Percentiles rank a stretch among this genome's conserved stretches.
Evolutionary conservation across 768 basidiomycete species (phyloP).

Genomic region (Phlebiopsis flavidoalba): DNA sequence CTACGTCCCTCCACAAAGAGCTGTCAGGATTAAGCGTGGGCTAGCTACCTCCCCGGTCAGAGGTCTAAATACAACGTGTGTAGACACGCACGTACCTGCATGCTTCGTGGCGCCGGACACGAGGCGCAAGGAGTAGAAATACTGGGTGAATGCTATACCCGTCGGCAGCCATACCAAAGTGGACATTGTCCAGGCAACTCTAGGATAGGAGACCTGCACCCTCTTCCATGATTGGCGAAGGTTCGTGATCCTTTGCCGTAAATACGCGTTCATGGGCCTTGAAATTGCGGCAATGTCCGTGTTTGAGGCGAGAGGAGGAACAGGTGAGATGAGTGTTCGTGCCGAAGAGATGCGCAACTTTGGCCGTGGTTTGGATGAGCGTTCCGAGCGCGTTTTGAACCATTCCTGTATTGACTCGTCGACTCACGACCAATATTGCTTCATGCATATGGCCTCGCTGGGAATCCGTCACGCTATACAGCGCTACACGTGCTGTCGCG

Average conservation of each 20-base stretch:
- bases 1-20: constrained; percentile 56
- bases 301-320: not conserved
- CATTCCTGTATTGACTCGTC: too few species aligned
- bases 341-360: too few species aligned
- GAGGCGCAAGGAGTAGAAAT: constrained; percentile 47
- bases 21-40: constrained; percentile 72
- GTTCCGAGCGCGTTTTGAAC: too few species aligned
- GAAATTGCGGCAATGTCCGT: not conserved
- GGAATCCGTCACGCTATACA: too few species aligned
- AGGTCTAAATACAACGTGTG: not conserved
- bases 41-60: constrained; percentile 37
- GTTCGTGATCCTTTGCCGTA: not conserved
- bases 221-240: constrained; percentile 3
- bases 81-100: constrained; percentile 50
- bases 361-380: too few species aligned
- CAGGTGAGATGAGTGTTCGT: not conserved
- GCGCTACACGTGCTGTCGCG: too few species aligned
- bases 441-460: too few species aligned
- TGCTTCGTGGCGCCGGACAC: constrained; percentile 63
- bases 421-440: too few species aligned
- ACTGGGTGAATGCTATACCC: constrained; percentile 40
- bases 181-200: constrained; percentile 17
- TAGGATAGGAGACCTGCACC: not conserved
- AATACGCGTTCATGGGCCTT: constrained; percentile 52
- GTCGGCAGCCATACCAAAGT: constrained; percentile 57